Evolutionary conservation across 345 rosid genomes (phyloP), one percentile per base, ranked within the genome.

Genomic region (Clarkia xantiana): DNA sequence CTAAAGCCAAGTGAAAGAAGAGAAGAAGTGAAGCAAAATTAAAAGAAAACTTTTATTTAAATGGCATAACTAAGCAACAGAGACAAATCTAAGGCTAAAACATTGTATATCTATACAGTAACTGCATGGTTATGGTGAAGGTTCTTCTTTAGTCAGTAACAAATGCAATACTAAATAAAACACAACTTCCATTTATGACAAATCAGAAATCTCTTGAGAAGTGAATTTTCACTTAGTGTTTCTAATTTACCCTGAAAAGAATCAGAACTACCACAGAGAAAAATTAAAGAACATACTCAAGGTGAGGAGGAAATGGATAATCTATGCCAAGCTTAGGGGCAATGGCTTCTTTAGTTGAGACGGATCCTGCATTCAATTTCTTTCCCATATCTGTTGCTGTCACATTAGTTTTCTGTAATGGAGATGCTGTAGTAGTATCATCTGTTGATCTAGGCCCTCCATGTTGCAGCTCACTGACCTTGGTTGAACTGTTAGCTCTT

Each of bases 301-400:
- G 70, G 48, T 79, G 77, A 62, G 96, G 94, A 74, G 97, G 97
- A 65, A 83, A 86, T 14, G 89, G 79, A 63, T 90, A 86, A 65
- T 86, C 86, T 9, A 91, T 80, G 46, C 98, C 98, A 51, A 86
- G 87, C 68, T 76, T 84, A 40, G 86, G 70, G 49, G 94, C 96
- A 64, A 86, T 81, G 3, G 96, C 76, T 60, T 86, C 87, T 36
- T 58, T 62, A 53, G 76, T 43, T 57, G 60, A 49, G 3, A 20
- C 36, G 42, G 67, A 65, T 45, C 75, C 72, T 1, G 68, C 52
- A 52, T 76, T 77, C 41, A 63, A 56, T 55, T 52, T 71, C 47
- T 48, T 64, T 45, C 20, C 43, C 20, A 1, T 40, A 22, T 67
- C 78, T 54, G 52, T 54, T 14, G 61, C 40, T 52, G 45, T 16